Evolutionary conservation across 495 filamentous ascomycete genomes (phyloP), one percentile per base, ranked within the genome.

Genomic region (Daldinia concentrica): DNA sequence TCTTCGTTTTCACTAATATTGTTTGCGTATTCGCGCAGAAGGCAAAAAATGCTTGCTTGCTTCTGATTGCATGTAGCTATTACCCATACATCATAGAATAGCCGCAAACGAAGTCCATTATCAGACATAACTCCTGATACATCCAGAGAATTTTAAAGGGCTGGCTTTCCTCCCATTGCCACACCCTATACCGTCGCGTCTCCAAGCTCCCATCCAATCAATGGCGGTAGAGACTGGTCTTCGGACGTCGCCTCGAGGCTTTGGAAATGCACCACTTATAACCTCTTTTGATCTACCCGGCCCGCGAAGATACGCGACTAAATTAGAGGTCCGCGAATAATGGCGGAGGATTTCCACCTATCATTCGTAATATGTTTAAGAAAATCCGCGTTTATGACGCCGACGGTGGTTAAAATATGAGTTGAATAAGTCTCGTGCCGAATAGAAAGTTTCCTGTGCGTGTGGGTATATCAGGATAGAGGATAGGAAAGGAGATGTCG

Each of bases 191-290:
- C 37, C 19, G 50, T 62, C 37, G 34, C 39, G 64, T 72, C 69
- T 72, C 64, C 69, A 72, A 72, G 29, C 45, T 64, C 45, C 58
- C 48, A 63, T 72, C 69, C 63, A 72, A 63, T 67, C 63, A 67
- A 72, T 67, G 69, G 69, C 69, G 63, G 64, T 72, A 72, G 69
- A 72, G 63, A 72, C 58, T 64, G 69, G 68, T 60, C 26, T 59
- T 62, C 36, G 54, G 43, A 27, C 54, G 59, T 66, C 30, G 19
- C 19, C 51, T 60, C 34, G 26, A 64, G 55, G 37, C 54, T 67
- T 58, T 34, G 56, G 39, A 66, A 63, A 62, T 34, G 11, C 29
- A 48, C 26, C 26, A 29, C 32, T n/a, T 29, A 37, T 27, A 48
- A 36, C 55, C 22, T 29, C 55, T 45, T 24, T 54, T 27, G 27